Evolutionary conservation across 495 filamentous ascomycete genomes (phyloP).

Genomic region (Corynascus novoguineensis): DNA sequence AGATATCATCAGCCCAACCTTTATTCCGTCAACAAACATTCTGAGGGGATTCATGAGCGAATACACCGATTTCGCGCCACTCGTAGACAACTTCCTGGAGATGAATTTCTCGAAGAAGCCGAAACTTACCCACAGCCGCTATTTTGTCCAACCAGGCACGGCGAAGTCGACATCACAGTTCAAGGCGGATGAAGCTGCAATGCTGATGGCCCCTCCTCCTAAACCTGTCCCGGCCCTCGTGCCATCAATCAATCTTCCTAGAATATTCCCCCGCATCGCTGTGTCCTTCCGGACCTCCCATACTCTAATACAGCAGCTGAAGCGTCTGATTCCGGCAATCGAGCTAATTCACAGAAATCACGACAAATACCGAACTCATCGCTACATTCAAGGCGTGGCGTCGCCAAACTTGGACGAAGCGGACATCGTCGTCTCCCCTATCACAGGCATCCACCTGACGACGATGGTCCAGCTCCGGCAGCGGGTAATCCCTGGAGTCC

Average conservation of each 20-base stretch:
- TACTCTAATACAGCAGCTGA: conserved; percentile 44
- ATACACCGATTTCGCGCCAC: conserved; percentile 21
- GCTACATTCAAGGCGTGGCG: conserved; percentile 27
- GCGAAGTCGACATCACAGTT: background rate
- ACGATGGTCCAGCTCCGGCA: conserved; percentile 72
- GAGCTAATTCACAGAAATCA: conserved; percentile 58
- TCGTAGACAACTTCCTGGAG: conserved; percentile 44
- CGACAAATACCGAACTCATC: conserved; percentile 33
- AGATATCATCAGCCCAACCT: background rate
- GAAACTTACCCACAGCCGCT: conserved; percentile 27
- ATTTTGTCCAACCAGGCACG: conserved; percentile 13
- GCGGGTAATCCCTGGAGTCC: too few species aligned
- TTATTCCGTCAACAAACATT: conserved; percentile 13
- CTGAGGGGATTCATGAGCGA: conserved; percentile 15
- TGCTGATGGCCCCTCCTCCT: conserved; percentile 15
- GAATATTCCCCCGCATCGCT: conserved; percentile 38
- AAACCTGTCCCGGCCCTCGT: conserved; percentile 21
- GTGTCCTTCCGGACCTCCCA: conserved; percentile 45
- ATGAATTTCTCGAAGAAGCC: conserved; percentile 33
- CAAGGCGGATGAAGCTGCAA: background rate
- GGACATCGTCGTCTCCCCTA: conserved; percentile 69
- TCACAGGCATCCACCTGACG: conserved; percentile 63
- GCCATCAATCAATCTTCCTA: conserved; percentile 20
- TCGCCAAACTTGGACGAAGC: conserved; percentile 54
- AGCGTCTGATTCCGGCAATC: conserved; percentile 46